Conservation (phyloP, 306 rosid species). For the Quercus gilva region DNA sequence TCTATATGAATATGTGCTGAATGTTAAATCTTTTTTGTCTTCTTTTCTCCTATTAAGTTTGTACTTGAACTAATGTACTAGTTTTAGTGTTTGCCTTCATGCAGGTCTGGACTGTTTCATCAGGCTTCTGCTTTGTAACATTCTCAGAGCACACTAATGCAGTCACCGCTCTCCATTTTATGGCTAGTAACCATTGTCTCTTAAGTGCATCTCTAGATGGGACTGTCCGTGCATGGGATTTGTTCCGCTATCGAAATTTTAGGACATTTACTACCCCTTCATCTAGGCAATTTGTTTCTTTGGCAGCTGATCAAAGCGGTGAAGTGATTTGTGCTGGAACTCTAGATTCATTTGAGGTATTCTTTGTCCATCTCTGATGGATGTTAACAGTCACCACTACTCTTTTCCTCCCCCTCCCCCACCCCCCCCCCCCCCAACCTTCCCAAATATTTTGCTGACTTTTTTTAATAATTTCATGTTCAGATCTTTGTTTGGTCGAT, state of each 20-base stretch:
- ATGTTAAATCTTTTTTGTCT: background rate
- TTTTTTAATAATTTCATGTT: conserved; percentile 8
- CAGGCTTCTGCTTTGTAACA: conserved; percentile 89
- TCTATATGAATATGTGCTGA: background rate
- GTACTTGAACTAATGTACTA: background rate
- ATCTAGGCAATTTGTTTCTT: conserved; percentile 80
- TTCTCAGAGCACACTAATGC: conserved; percentile 89
- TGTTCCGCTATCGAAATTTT: conserved; percentile 81
- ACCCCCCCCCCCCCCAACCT: background rate
- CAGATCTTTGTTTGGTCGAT: conserved; percentile 95
- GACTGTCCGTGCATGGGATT: conserved; percentile 96
- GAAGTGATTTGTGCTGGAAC: conserved; percentile 98
- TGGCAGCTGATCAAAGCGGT: conserved; percentile 92
- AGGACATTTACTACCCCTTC: conserved; percentile 74
- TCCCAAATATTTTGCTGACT: background rate
- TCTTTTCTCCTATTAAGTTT: background rate
- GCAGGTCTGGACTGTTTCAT: conserved; percentile 86
- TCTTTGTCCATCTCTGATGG: conserved; percentile 13
- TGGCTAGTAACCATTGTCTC: conserved; percentile 70
- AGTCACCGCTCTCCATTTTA: conserved; percentile 85
- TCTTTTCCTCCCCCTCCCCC: background rate
- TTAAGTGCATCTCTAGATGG: conserved; percentile 97
- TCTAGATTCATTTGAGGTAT: conserved; percentile 90
- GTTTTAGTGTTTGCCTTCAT: conserved; percentile 27
- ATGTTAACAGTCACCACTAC: background rate